These are phyloP conservation scores for Sphagnum fallax DNA, from an alignment of 228 moss, liverwort and hornwort genomes.

Conservation along the genomic window DNA sequence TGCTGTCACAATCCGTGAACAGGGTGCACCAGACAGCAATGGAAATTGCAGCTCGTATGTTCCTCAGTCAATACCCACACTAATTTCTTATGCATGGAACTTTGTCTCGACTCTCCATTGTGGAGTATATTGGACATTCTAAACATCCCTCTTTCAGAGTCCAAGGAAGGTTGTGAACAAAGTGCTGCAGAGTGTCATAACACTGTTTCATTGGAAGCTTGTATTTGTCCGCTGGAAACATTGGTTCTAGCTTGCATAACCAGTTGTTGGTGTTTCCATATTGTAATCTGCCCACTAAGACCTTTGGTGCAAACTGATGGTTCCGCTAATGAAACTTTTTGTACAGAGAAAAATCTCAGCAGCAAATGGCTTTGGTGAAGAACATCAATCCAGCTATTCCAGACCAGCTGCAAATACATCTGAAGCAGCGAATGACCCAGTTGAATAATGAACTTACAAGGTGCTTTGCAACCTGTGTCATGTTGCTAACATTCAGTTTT, in stretches of 20 bases:
- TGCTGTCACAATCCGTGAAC: constrained; percentile 44
- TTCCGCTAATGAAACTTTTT: neutral
- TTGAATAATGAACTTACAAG: constrained; percentile 23
- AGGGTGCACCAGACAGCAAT: constrained; percentile 44
- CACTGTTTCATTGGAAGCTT: neutral
- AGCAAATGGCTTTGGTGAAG: neutral
- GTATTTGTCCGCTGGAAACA: neutral
- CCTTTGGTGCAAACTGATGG: neutral
- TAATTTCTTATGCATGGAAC: neutral
- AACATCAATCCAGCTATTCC: constrained; percentile 10
- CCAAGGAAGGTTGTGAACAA: neutral
- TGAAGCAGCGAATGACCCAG: constrained; percentile 36
- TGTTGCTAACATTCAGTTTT: neutral
- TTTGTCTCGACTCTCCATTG: neutral
- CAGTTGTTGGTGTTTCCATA: no score
- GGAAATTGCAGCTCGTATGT: constrained; percentile 38
- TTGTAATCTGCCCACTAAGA: no score
- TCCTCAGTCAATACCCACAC: neutral
- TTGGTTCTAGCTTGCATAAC: no score
- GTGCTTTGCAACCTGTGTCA: neutral
- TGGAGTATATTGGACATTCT: neutral
- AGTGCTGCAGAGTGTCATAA: neutral
- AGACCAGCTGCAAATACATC: constrained; percentile 21
- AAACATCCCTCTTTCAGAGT: neutral
- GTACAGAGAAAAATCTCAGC: neutral